Evolutionary conservation across 1,284 basidiomycete genomes (phyloP).

Genomic region (Tilletia indica): DNA sequence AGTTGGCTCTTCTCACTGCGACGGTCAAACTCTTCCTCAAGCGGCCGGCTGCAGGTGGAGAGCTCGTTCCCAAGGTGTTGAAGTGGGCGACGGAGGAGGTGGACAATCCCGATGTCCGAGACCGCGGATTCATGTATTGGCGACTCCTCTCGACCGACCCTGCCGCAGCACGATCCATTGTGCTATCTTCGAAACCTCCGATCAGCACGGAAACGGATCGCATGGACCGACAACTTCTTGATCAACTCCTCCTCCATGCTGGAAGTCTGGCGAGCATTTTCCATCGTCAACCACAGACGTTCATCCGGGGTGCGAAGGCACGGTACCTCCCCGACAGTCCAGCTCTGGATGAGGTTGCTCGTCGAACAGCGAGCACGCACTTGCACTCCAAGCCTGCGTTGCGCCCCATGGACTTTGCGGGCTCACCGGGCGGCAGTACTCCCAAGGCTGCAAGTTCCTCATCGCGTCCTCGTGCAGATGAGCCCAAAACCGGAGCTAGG

Average conservation of each 20-base stretch:
- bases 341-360: conserved; percentile 42
- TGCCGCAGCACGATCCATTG: conserved; percentile 77
- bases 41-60: conserved; percentile 83
- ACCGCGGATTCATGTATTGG: conserved; percentile 99
- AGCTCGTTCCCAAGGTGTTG: conserved; percentile 88
- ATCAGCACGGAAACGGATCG: conserved; percentile 97
- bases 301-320: conserved; percentile 29
- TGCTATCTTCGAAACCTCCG: conserved; percentile 88
- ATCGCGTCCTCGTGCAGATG: neutral
- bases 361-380: conserved; percentile 39
- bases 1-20: conserved; percentile 90
- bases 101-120: conserved; percentile 93
- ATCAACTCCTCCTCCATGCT: conserved; percentile 52
- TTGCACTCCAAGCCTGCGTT: conserved; percentile 39
- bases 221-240: conserved; percentile 64
- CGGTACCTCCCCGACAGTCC: conserved; percentile 40
- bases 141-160: conserved; percentile 92
- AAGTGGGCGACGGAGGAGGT: conserved; percentile 97
- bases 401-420: neutral
- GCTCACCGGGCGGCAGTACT: neutral
- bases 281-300: conserved; percentile 48
- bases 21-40: conserved; percentile 96
- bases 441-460: neutral
- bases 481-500: neutral
- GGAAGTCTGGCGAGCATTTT: conserved; percentile 48